Base-by-base conservation (phyloP, 2,329 filamentous ascomycete species). In the Ploettnerulaceae sp. region DNA sequence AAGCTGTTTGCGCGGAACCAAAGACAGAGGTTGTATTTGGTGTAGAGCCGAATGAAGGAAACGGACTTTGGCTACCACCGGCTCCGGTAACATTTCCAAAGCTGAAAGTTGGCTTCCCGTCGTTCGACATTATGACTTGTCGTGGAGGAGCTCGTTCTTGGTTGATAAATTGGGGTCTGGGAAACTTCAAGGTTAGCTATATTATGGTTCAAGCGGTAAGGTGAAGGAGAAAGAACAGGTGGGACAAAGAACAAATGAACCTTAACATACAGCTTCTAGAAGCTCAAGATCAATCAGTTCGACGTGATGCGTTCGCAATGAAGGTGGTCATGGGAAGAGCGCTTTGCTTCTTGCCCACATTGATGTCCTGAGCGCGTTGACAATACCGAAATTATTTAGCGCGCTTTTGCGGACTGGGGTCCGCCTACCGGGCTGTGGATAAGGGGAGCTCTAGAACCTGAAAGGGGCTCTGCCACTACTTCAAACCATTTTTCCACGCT, bases 41-140 rank as follows among this genome's bases (percentile, higher is more conserved):
- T 26, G 56, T 43, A 12, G 41, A 40, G 33, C 33, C 26, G 24
- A 40, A 38, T 38, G 29, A 17, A 22, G 66, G 63, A 56, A 69
- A 68, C 29, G 68, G 49, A 39, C 60, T 46, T 53, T 31, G 53
- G 38, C 20, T 49, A 21, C 17, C 46, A 24, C 55, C 45, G 39
- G 32, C 45, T 18, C 56, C 55, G 26, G 42, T 47, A 12, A 49
- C 28, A 38, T 21, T 33, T 33, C 65, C 63, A 49, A 69, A 69
- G 48, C 26, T 59, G 45, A 66, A 62, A 24, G 66, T 9, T 3
- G 39, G 17, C 36, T 44, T 35, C 5, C 41, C 31, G 32, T 44
- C 36, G 18, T 44, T 44, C 31, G 41, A 22, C 41, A 44, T 44
- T 22, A 3, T 21, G 24, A 8, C 12, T 22, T 25, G 7, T 25